These are phyloP conservation scores for Gnaphalium uliginosum DNA, from an alignment of 129 eudicot species.

Conservation along the genomic window DNA sequence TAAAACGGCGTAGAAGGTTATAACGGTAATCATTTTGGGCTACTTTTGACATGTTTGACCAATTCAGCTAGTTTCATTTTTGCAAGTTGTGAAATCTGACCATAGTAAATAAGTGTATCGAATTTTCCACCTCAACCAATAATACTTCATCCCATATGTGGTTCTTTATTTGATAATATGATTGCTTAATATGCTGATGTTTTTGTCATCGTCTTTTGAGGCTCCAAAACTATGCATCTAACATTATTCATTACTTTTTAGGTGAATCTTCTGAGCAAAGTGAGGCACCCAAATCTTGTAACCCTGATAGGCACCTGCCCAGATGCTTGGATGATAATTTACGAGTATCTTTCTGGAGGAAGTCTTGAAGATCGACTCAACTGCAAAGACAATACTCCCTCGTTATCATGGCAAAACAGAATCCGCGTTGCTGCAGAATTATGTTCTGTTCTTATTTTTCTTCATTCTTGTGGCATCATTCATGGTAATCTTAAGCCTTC, in stretches of 20 bases:
- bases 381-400: slow-evolving; percentile 72
- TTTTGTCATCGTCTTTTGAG: neutral
- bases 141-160: no score
- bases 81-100: no score
- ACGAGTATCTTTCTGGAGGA: slow-evolving; percentile 74
- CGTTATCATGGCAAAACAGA: slow-evolving; percentile 76
- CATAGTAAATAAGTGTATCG: no score
- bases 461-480: slow-evolving; percentile 62
- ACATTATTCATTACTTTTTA: slow-evolving; percentile 8
- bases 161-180: no score
- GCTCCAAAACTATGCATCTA: neutral
- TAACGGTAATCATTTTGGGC: neutral
- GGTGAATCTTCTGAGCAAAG: slow-evolving; percentile 80
- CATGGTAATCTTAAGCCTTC: slow-evolving; percentile 81
- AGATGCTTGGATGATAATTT: slow-evolving; percentile 56
- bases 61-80: neutral
- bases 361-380: slow-evolving; percentile 81
- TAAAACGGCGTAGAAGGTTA: neutral
- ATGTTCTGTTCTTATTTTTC: slow-evolving; percentile 73
- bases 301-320: slow-evolving; percentile 77
- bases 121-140: no score
- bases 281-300: slow-evolving; percentile 80
- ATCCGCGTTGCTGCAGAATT: slow-evolving; percentile 75
- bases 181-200: no score
- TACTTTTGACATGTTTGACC: neutral